Conservation (phyloP, 2,329 filamentous ascomycete species). For the Endocalyx cinctus region DNA sequence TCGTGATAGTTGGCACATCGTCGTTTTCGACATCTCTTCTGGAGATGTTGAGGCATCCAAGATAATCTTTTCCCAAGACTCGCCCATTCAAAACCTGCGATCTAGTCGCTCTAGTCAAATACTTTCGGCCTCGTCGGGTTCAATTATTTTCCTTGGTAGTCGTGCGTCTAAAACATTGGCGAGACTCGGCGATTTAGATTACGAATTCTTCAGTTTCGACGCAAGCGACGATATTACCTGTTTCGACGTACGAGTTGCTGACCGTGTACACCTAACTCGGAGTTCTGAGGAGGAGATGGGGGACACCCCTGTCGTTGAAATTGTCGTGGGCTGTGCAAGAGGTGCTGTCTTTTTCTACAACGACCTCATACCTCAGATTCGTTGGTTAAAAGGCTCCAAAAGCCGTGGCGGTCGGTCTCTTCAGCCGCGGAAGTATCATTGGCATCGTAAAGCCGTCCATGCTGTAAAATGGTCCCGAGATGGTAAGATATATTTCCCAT, state of each 20-base stretch:
- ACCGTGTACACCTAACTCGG: conserved; percentile 28
- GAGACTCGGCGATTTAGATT: conserved; percentile 39
- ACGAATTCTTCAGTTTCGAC: conserved; percentile 56
- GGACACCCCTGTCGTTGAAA: conserved; percentile 50
- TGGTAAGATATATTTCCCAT: conserved; percentile 52
- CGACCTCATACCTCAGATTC: conserved; percentile 61
- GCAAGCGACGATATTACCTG: conserved; percentile 61
- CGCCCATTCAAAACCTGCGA: conserved; percentile 42
- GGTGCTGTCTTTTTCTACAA: conserved; percentile 81
- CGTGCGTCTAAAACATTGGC: conserved; percentile 22
- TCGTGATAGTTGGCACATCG: conserved; percentile 35
- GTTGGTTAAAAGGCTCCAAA: conserved; percentile 34
- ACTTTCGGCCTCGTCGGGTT: conserved; percentile 50
- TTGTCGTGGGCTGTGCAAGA: conserved; percentile 71
- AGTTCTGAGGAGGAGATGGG: conserved; percentile 23
- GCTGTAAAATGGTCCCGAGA: conserved; percentile 89
- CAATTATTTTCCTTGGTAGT: conserved; percentile 57
- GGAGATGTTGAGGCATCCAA: conserved; percentile 26
- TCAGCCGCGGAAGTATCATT: conserved; percentile 69
- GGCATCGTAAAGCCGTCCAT: conserved; percentile 82
- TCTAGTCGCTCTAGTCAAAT: conserved; percentile 51
- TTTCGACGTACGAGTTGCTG: conserved; percentile 53
- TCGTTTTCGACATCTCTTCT: conserved; percentile 39
- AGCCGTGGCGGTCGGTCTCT: conserved; percentile 44
- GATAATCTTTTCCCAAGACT: conserved; percentile 31